Evolutionary conservation across 192 early-diverging fungal genomes (phyloP).

Genomic region (Dissophora ornata): DNA sequence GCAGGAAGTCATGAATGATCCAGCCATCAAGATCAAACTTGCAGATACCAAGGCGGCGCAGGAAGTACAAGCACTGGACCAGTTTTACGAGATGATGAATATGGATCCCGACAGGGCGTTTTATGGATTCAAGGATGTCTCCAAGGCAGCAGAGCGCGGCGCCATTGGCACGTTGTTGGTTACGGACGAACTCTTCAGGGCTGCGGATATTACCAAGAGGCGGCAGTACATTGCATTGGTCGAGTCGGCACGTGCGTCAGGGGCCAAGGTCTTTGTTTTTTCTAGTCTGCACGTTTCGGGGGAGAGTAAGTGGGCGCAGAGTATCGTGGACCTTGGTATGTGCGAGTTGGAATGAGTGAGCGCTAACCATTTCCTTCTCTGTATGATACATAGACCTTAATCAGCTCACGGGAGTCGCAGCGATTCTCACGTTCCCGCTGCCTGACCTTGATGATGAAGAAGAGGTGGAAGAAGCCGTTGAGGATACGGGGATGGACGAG

Average conservation of each 20-base stretch:
- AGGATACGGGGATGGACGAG: conserved; percentile 32
- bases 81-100: conserved; percentile 92
- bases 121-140: conserved; percentile 91
- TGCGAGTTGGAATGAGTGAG: too few species aligned
- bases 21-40: conserved; percentile 78
- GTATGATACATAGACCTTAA: conserved; percentile 72
- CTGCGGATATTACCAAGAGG: conserved; percentile 86
- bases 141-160: conserved; percentile 83
- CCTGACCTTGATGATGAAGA: conserved; percentile 85
- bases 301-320: conserved; percentile 73
- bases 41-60: conserved; percentile 92
- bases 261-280: conserved; percentile 87
- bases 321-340: too few species aligned
- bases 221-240: conserved; percentile 89
- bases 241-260: conserved; percentile 77
- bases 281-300: conserved; percentile 95
- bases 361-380: conserved; percentile 1
- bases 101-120: conserved; percentile 91
- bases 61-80: conserved; percentile 84
- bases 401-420: conserved; percentile 95
- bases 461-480: conserved; percentile 41
- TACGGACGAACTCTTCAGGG: conserved; percentile 92
- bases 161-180: conserved; percentile 91
- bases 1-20: conserved; percentile 91
- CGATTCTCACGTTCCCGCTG: conserved; percentile 92